phyloP scores from a whole-genome alignment of 1,139 yeast genomes.

The Candida anutae region DNA sequence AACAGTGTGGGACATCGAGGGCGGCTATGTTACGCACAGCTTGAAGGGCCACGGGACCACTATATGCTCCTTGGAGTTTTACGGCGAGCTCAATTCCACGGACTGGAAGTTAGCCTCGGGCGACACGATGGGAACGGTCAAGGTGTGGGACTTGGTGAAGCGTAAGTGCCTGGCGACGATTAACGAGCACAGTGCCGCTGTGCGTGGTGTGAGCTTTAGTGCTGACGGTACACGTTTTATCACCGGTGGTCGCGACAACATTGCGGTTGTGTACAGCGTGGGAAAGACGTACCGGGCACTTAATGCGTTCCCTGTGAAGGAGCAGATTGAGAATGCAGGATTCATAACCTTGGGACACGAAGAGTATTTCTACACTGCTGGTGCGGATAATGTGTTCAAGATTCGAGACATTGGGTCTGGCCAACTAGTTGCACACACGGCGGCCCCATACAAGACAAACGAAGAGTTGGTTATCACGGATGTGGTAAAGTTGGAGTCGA shows the following conservation, averaged over 20 bases:
- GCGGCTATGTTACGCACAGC: constrained; percentile 83
- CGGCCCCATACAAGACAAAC: constrained; percentile 43
- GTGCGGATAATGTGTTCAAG: constrained; percentile 61
- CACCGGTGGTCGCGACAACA: constrained; percentile 86
- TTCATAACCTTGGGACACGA: constrained; percentile 36
- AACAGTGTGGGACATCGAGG: constrained; percentile 87
- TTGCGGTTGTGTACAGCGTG: constrained; percentile 53
- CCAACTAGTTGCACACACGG: constrained; percentile 36
- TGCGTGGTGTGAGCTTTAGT: constrained; percentile 73
- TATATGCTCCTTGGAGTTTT: constrained; percentile 66
- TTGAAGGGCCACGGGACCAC: constrained; percentile 95
- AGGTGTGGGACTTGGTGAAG: constrained; percentile 86
- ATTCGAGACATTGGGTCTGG: constrained; percentile 47
- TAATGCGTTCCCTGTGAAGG: constrained; percentile 65
- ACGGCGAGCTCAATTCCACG: constrained; percentile 61
- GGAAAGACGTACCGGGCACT: constrained; percentile 39
- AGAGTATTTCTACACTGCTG: constrained; percentile 64
- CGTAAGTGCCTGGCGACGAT: constrained; percentile 59
- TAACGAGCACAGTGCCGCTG: constrained; percentile 77
- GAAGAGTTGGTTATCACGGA: constrained; percentile 69
- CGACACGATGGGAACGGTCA: constrained; percentile 78
- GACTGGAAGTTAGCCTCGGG: constrained; percentile 83
- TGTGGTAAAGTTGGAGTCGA: constrained; percentile 28
- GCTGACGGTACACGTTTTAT: constrained; percentile 48
- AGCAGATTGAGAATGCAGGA: constrained; percentile 78